Evolutionary conservation across 257 asterid genomes (phyloP).

Genomic region (Thymus mandschuricus): DNA sequence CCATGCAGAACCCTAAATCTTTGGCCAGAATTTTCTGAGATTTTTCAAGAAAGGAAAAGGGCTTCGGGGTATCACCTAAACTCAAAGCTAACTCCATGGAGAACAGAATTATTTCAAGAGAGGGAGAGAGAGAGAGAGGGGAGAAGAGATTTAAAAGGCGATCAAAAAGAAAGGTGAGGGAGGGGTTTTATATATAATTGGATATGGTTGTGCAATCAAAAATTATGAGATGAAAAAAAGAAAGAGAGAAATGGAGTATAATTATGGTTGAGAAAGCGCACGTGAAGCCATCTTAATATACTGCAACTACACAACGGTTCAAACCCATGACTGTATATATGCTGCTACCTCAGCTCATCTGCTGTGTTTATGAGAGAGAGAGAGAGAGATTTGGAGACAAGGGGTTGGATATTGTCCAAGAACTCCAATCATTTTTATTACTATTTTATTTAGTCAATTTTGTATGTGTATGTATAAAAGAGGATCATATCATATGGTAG

Average conservation of each 20-base stretch:
- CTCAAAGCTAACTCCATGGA: slow-evolving; percentile 85
- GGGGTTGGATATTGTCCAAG: slow-evolving; percentile 38
- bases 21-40: slow-evolving; percentile 33
- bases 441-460: not conserved
- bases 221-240: not conserved
- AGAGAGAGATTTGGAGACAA: slow-evolving; percentile 8
- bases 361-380: slow-evolving; percentile 16
- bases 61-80: slow-evolving; percentile 69
- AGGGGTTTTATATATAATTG: slow-evolving; percentile 27
- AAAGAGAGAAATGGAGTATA: not conserved
- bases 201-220: slow-evolving; percentile 24
- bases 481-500: too few species aligned
- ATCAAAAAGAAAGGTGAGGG: not conserved
- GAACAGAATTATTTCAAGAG: not conserved
- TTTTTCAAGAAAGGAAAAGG: slow-evolving; percentile 51
- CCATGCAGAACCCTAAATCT: slow-evolving; percentile 87
- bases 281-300: slow-evolving; percentile 60
- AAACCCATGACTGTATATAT: slow-evolving; percentile 36
- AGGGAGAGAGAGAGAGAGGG: not conserved
- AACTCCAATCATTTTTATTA: slow-evolving; percentile 39
- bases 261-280: slow-evolving; percentile 57
- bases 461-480: not conserved
- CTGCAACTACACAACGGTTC: slow-evolving; percentile 35
- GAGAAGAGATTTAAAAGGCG: slow-evolving; percentile 26
- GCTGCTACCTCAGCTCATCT: not conserved